Conservation (phyloP, 192 early-diverging fungal species). For the Lobosporangium transversale region DNA sequence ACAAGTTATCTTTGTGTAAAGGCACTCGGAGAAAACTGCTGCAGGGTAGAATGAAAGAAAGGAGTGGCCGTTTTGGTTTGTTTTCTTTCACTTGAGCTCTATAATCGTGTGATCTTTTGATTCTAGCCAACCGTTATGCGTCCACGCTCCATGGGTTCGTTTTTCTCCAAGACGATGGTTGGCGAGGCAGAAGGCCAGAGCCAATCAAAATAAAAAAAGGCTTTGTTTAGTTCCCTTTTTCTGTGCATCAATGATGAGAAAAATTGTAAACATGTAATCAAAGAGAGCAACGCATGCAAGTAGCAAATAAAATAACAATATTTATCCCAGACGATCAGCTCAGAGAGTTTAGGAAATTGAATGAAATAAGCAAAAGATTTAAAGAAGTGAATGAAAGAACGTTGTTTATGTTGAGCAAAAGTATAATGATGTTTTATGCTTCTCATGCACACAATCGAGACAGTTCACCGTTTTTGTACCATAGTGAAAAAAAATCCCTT, state of each 20-base stretch:
- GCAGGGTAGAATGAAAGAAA: background rate
- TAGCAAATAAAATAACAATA: background rate
- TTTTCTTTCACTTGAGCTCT: background rate
- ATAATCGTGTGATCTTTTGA: too few relatives aligned
- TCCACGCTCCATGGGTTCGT: slow-evolving; percentile 1
- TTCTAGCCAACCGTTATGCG: slow-evolving; percentile 12
- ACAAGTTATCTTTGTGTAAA: background rate
- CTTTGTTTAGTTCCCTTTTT: background rate
- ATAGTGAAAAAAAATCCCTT: slow-evolving; percentile 6
- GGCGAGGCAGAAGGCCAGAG: background rate
- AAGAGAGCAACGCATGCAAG: slow-evolving; percentile 2
- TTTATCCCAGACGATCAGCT: slow-evolving; percentile 1
- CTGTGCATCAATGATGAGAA: background rate
- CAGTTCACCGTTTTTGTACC: background rate
- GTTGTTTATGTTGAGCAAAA: background rate
- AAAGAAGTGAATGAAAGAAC: background rate
- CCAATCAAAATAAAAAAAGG: slow-evolving; percentile 1
- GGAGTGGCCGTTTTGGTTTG: slow-evolving; percentile 1
- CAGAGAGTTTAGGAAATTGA: too few relatives aligned
- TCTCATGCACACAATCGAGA: background rate
- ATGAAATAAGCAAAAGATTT: slow-evolving; percentile 5
- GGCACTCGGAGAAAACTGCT: background rate
- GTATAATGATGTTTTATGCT: background rate
- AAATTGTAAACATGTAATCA: too few relatives aligned
- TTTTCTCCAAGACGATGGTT: background rate